phyloP scores from a whole-genome alignment of 2,329 filamentous ascomycete species.

The Teratosphaeria viscida region DNA sequence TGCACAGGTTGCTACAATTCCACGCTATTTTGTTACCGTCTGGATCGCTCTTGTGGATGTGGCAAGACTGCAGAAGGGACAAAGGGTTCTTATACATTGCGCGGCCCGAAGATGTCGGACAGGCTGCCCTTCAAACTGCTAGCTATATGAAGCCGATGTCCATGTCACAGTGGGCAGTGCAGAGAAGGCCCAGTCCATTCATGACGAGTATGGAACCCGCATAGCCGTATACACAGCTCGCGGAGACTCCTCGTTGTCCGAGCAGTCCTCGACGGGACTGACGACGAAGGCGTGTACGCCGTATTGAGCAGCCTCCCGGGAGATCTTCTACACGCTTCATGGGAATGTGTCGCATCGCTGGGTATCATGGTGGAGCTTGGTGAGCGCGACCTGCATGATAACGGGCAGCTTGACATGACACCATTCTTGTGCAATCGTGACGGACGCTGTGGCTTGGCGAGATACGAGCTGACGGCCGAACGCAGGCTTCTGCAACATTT shows the following conservation, averaged over 20 bases:
- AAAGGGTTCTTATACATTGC: neutral
- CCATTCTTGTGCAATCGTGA: neutral
- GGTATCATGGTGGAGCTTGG: neutral
- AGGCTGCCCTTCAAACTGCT: neutral
- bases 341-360: neutral
- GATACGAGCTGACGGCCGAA: neutral
- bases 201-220: neutral
- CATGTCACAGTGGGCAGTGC: neutral
- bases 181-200: neutral
- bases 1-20: neutral
- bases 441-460: neutral
- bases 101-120: neutral
- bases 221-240: neutral
- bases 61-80: neutral
- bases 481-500: neutral
- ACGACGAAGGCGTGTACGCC: neutral
- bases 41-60: neutral
- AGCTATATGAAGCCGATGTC: neutral
- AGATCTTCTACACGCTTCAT: neutral
- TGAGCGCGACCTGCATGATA: neutral
- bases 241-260: neutral
- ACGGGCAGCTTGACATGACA: neutral
- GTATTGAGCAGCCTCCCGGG: neutral
- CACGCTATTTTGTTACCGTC: neutral
- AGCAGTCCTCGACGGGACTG: neutral